Conservation (phyloP, 768 basidiomycete species). For the Aureoboletus auriporus region DNA sequence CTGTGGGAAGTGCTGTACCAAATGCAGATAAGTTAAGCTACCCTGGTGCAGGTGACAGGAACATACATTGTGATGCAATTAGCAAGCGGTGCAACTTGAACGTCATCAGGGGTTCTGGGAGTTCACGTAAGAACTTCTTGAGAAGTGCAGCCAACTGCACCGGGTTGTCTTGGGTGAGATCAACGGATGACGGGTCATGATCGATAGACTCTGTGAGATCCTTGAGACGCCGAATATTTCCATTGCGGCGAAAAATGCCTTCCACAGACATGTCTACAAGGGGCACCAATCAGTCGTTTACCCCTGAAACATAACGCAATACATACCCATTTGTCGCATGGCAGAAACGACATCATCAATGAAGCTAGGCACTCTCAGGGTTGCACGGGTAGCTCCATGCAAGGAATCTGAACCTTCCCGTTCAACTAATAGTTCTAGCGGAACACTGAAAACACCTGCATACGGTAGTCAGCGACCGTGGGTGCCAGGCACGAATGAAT, state of each 20-base stretch:
- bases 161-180: constrained; percentile 90
- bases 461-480: constrained; percentile 7
- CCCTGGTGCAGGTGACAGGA: not conserved
- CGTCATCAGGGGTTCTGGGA: constrained; percentile 95
- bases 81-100: constrained; percentile 89
- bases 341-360: constrained; percentile 98
- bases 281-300: constrained; percentile 1
- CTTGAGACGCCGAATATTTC: constrained; percentile 91
- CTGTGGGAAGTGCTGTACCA: constrained; percentile 59
- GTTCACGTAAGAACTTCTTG: constrained; percentile 94
- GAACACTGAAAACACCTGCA: constrained; percentile 88
- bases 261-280: constrained; percentile 93
- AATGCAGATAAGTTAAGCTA: constrained; percentile 9
- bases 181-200: constrained; percentile 88
- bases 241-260: constrained; percentile 97
- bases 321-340: constrained; percentile 97
- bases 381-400: constrained; percentile 80
- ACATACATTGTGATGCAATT: constrained; percentile 84
- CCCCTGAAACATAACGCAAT: not conserved
- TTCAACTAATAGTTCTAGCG: constrained; percentile 89
- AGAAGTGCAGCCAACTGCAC: constrained; percentile 95
- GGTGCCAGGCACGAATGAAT: constrained; percentile 16
- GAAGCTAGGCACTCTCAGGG: constrained; percentile 91
- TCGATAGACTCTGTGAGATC: constrained; percentile 91
- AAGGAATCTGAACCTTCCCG: constrained; percentile 94